Conservation (phyloP, 164 flowering plant species). For the Chimonanthus salicifolius region DNA sequence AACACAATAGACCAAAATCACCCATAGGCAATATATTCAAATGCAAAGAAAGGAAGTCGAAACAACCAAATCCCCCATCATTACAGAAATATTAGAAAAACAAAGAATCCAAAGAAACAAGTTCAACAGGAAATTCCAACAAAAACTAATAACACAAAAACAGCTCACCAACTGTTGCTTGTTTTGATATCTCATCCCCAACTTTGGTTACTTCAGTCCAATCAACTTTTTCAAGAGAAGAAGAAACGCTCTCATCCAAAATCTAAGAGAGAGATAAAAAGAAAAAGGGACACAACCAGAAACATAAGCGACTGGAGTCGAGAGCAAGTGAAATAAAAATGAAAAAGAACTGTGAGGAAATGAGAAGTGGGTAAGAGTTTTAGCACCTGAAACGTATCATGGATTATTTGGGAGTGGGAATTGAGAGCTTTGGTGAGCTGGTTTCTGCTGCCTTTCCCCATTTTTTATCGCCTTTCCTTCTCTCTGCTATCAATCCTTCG, state of each 20-base stretch:
- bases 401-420: slow-evolving; percentile 51
- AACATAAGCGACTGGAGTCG: not conserved
- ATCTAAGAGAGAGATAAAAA: slow-evolving; percentile 26
- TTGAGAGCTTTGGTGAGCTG: slow-evolving; percentile 34
- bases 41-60: not conserved
- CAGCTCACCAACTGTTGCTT: slow-evolving; percentile 66
- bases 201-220: slow-evolving; percentile 72
- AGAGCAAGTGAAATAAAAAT: not conserved
- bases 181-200: slow-evolving; percentile 72
- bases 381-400: slow-evolving; percentile 77
- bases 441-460: slow-evolving; percentile 52
- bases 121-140: too few relatives aligned
- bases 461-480: slow-evolving; percentile 17
- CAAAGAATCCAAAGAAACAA: not conserved
- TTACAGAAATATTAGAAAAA: not conserved
- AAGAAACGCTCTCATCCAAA: slow-evolving; percentile 46
- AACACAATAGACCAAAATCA: not conserved
- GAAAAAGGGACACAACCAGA: slow-evolving; percentile 1
- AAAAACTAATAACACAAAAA: not conserved
- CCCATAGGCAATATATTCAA: not conserved
- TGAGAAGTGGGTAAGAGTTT: slow-evolving; percentile 2
- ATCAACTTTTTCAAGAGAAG: slow-evolving; percentile 51
- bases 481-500: slow-evolving; percentile 4
- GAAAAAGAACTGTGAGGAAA: not conserved
- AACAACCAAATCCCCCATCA: not conserved